Conservation (phyloP, 192 early-diverging fungal species). For the Coemansia umbellata region DNA sequence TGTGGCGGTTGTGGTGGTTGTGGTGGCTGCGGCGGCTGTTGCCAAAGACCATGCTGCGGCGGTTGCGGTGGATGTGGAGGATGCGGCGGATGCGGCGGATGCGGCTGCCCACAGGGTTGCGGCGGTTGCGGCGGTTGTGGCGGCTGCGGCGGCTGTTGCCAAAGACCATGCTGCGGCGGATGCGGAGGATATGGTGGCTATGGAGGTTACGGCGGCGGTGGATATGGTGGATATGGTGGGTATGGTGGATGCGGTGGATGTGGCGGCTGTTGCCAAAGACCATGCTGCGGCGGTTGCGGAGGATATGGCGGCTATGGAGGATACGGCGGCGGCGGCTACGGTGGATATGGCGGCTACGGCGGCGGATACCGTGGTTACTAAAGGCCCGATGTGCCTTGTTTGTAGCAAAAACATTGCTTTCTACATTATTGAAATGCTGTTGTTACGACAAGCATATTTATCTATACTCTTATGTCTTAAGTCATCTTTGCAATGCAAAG, state of each 20-base stretch:
- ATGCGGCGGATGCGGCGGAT: slow-evolving; percentile 24
- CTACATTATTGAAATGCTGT: too few species aligned
- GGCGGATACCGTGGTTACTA: slow-evolving; percentile 1
- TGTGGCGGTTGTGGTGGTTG: slow-evolving; percentile 15
- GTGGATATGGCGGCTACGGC: neutral
- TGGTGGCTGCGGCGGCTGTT: slow-evolving; percentile 12
- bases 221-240: too few species aligned
- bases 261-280: neutral
- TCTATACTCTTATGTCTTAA: too few species aligned
- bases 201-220: slow-evolving; percentile 23
- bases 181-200: slow-evolving; percentile 18
- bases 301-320: neutral
- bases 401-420: neutral
- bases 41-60: slow-evolving; percentile 13
- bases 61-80: slow-evolving; percentile 8
- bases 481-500: too few species aligned
- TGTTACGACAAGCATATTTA: too few species aligned
- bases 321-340: neutral
- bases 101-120: slow-evolving; percentile 1
- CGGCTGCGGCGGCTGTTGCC: slow-evolving; percentile 16
- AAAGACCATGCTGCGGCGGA: slow-evolving; percentile 8
- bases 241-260: neutral
- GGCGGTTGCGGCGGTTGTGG: slow-evolving; percentile 15
- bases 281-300: neutral
- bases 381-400: neutral